Conservation (phyloP, 805 yeast genomes). For the Yamadazyma laniorum region DNA sequence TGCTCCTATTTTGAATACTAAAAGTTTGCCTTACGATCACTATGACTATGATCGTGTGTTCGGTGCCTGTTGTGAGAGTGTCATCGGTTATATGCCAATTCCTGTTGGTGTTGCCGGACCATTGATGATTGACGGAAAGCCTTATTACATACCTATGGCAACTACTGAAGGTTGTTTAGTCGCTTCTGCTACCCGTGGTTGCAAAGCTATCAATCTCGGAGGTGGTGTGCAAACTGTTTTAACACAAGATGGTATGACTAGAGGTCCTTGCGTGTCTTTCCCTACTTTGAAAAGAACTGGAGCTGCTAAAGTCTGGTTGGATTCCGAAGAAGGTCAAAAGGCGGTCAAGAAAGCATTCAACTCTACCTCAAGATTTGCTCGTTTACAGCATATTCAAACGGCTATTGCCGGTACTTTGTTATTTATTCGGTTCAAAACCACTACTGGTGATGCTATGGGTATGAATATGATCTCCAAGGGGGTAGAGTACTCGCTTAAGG, state of each 20-base stretch:
- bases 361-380: slow-evolving; percentile 95
- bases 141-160: slow-evolving; percentile 96
- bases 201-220: slow-evolving; percentile 95
- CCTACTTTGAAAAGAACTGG: slow-evolving; percentile 84
- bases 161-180: slow-evolving; percentile 99
- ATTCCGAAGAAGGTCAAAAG: slow-evolving; percentile 89
- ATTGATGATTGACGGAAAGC: slow-evolving; percentile 79
- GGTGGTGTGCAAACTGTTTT: slow-evolving; percentile 93
- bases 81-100: slow-evolving; percentile 91
- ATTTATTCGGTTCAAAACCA: slow-evolving; percentile 92
- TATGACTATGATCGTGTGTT: slow-evolving; percentile 95
- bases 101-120: slow-evolving; percentile 99
- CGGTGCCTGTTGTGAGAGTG: slow-evolving; percentile 99
- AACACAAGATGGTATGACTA: slow-evolving; percentile 97
- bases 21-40: slow-evolving; percentile 71
- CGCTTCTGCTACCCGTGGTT: slow-evolving; percentile 98
- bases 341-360: slow-evolving; percentile 84
- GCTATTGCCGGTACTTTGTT: slow-evolving; percentile 91
- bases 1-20: slow-evolving; percentile 73
- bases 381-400: slow-evolving; percentile 85
- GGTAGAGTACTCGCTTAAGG: slow-evolving; percentile 80
- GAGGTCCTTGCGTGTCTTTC: slow-evolving; percentile 97
- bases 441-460: slow-evolving; percentile 99
- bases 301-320: slow-evolving; percentile 92
- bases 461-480: slow-evolving; percentile 99